phyloP scores from a whole-genome alignment of 1,284 basidiomycete genomes.

The Paramarasmius palmivorus region DNA sequence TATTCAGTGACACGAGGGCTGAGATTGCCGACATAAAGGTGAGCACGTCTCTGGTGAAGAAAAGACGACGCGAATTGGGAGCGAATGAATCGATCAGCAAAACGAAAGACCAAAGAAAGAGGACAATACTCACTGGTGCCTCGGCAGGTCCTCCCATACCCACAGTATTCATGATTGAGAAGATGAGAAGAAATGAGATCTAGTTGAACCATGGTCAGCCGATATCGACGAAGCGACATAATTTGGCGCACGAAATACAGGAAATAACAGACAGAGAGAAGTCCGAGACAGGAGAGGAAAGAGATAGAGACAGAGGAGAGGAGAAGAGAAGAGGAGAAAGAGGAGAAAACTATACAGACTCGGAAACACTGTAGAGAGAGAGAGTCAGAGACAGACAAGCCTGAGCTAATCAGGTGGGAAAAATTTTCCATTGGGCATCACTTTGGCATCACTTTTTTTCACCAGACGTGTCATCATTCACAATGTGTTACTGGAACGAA shows the following conservation, averaged over 20 bases:
- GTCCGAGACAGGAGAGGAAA: conserved; percentile 49
- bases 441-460: background rate
- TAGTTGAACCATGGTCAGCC: conserved; percentile 19
- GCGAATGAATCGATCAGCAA: conserved; percentile 31
- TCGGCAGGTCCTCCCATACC: conserved; percentile 67
- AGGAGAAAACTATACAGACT: conserved; percentile 48
- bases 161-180: conserved; percentile 79
- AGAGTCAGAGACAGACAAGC: background rate
- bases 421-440: background rate
- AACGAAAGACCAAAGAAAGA: conserved; percentile 8
- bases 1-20: conserved; percentile 92
- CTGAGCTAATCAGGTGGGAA: background rate
- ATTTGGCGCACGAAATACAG: conserved; percentile 37
- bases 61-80: conserved; percentile 22
- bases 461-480: background rate
- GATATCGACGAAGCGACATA: conserved; percentile 23
- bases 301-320: conserved; percentile 43
- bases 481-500: background rate
- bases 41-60: conserved; percentile 70
- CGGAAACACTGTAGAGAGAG: conserved; percentile 24
- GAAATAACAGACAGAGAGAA: conserved; percentile 47
- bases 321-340: conserved; percentile 42
- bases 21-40: conserved; percentile 97
- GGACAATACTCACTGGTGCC: conserved; percentile 61
- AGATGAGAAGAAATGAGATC: conserved; percentile 40